phyloP scores from a whole-genome alignment of 2,329 filamentous ascomycete species.

The Aspergillus tamarii region DNA sequence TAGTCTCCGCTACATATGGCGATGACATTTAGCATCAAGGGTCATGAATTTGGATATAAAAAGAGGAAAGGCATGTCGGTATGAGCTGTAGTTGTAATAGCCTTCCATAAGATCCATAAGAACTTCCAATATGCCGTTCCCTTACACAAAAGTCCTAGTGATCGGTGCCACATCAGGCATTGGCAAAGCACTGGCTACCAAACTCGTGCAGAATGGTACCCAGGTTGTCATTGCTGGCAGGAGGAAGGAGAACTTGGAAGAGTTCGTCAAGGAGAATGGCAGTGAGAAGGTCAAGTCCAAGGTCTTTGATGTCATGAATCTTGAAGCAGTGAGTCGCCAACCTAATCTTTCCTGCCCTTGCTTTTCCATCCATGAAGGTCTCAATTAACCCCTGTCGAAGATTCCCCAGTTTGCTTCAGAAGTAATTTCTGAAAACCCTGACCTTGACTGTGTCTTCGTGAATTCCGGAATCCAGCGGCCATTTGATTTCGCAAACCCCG shows the following conservation, averaged over 20 bases:
- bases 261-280: slow-evolving; percentile 51
- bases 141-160: slow-evolving; percentile 57
- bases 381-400: neutral
- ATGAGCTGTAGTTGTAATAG: neutral
- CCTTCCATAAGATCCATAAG: neutral
- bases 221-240: slow-evolving; percentile 55
- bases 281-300: slow-evolving; percentile 49
- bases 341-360: neutral
- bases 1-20: neutral
- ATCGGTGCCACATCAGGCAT: slow-evolving; percentile 55
- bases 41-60: neutral
- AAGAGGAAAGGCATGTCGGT: neutral
- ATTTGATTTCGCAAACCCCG: slow-evolving; percentile 54
- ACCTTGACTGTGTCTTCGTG: slow-evolving; percentile 56
- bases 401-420: slow-evolving; percentile 25
- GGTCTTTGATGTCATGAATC: slow-evolving; percentile 56
- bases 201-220: slow-evolving; percentile 52
- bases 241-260: slow-evolving; percentile 55
- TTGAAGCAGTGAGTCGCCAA: slow-evolving; percentile 44
- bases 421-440: slow-evolving; percentile 48
- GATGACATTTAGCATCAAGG: no score
- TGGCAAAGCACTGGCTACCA: slow-evolving; percentile 53
- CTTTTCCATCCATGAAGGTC: neutral
- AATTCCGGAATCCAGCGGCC: slow-evolving; percentile 58
- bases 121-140: slow-evolving; percentile 41